Evolutionary conservation across 1,139 yeast species (phyloP).

Genomic region (Spencermartinsiella ligniputridi): DNA sequence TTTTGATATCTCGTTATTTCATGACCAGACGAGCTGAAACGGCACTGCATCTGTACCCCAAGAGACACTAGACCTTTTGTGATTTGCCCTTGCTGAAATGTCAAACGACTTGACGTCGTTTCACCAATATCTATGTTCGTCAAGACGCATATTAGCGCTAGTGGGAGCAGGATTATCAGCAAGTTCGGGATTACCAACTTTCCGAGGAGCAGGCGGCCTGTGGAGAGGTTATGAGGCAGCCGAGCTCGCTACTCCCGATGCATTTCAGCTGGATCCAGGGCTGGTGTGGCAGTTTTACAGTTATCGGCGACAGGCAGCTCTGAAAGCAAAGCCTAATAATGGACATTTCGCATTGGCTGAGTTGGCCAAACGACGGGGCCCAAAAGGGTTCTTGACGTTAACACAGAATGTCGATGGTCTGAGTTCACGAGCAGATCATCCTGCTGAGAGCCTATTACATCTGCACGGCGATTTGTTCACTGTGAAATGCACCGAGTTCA

Average conservation of each 20-base stretch:
- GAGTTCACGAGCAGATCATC: slow-evolving; percentile 61
- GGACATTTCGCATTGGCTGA: slow-evolving; percentile 71
- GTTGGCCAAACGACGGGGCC: slow-evolving; percentile 39
- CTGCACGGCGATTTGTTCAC: slow-evolving; percentile 77
- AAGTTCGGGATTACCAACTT: slow-evolving; percentile 71
- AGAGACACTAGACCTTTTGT: too few species aligned
- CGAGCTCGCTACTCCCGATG: slow-evolving; percentile 88
- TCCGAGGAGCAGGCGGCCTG: slow-evolving; percentile 65
- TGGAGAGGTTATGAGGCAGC: slow-evolving; percentile 79
- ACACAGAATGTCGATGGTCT: slow-evolving; percentile 84
- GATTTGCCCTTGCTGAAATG: too few species aligned
- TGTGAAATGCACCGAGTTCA: slow-evolving; percentile 68
- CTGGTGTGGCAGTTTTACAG: slow-evolving; percentile 88
- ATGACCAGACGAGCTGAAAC: too few species aligned
- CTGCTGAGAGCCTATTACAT: slow-evolving; percentile 48
- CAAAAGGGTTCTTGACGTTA: slow-evolving; percentile 48
- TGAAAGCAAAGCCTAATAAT: slow-evolving; percentile 62
- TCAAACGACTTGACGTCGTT: slow-evolving; percentile 43
- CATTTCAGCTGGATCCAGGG: slow-evolving; percentile 76
- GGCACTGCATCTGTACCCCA: too few species aligned
- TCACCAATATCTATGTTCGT: slow-evolving; percentile 49
- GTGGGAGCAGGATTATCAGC: slow-evolving; percentile 86
- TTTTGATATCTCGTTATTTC: too few species aligned
- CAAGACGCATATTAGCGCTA: slow-evolving; percentile 61
- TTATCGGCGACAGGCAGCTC: slow-evolving; percentile 59